Percentiles rank a stretch among this genome's conserved stretches.
These are phyloP conservation scores for Elsinoe australis DNA, from an alignment of 2,329 filamentous ascomycete species.

Conservation along the genomic window DNA sequence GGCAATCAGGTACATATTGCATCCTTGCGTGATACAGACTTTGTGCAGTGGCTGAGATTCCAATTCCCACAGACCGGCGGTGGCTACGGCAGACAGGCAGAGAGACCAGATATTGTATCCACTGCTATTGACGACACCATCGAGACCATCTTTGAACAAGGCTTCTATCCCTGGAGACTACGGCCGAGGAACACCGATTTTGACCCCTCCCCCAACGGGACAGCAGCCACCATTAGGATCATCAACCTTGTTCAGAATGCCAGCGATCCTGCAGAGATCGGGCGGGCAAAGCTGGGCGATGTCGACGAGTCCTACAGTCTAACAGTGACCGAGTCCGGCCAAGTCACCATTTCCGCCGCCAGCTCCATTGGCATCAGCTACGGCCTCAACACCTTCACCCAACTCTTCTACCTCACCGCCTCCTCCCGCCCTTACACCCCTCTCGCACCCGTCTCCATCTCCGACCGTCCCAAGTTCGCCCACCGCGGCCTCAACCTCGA, in stretches of 20 bases:
- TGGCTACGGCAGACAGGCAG: conserved; percentile 4
- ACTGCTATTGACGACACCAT: conserved; percentile 49
- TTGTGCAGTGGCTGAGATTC: conserved; percentile 17
- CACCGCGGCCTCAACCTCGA: conserved; percentile 78
- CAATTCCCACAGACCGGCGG: conserved; percentile 15
- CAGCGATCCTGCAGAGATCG: conserved; percentile 46
- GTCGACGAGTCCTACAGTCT: conserved; percentile 72
- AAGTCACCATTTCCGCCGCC: conserved; percentile 55
- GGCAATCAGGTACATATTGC: conserved; percentile 24
- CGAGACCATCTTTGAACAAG: conserved; percentile 56
- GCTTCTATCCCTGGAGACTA: conserved; percentile 73
- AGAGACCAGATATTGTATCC: conserved; percentile 35
- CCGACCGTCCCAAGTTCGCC: conserved; percentile 64
- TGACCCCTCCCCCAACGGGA: conserved; percentile 48
- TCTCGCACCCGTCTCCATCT: conserved; percentile 61
- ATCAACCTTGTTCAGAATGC: conserved; percentile 56
- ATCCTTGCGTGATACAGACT: conserved; percentile 10
- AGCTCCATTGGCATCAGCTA: conserved; percentile 63
- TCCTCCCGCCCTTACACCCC: conserved; percentile 56
- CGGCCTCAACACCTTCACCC: conserved; percentile 68
- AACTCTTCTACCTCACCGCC: conserved; percentile 71
- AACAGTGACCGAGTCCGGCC: conserved; percentile 50
- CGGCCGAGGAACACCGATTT: conserved; percentile 55
- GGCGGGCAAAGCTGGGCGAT: conserved; percentile 54
- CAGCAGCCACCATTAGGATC: conserved; percentile 48